phyloP scores from a whole-genome alignment of 2,329 filamentous ascomycete species.

The Alternaria burnsii region DNA sequence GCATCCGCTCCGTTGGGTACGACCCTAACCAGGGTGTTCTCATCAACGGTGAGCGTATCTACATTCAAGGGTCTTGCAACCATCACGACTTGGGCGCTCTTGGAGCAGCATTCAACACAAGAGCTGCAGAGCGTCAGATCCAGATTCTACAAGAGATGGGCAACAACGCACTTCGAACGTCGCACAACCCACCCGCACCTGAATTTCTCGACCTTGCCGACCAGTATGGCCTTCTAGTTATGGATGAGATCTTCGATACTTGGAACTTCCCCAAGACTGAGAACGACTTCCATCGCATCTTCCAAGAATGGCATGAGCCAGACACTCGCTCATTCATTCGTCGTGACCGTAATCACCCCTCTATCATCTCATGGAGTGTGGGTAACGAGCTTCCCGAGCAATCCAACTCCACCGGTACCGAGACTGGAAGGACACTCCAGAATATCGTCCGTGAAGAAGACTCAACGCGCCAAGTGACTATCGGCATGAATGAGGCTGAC shows the following conservation, averaged over 20 bases:
- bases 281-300: constrained; percentile 63
- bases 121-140: constrained; percentile 61
- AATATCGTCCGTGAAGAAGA: constrained; percentile 60
- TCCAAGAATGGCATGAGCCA: constrained; percentile 63
- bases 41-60: constrained; percentile 58
- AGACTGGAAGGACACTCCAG: constrained; percentile 49
- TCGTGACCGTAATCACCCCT: constrained; percentile 65
- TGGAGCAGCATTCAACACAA: constrained; percentile 61
- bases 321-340: constrained; percentile 62
- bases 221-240: constrained; percentile 59
- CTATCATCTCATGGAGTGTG: constrained; percentile 62
- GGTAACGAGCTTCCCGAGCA: constrained; percentile 66
- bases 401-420: constrained; percentile 43
- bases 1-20: constrained; percentile 58
- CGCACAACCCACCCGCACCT: constrained; percentile 64
- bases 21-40: constrained; percentile 54
- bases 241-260: constrained; percentile 64
- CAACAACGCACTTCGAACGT: constrained; percentile 60
- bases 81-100: constrained; percentile 62
- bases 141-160: constrained; percentile 62
- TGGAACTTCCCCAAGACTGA: constrained; percentile 59
- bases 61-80: constrained; percentile 59
- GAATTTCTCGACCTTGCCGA: constrained; percentile 63
- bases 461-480: constrained; percentile 56
- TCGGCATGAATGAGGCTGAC: constrained; percentile 58